phyloP scores from a whole-genome alignment of 148 eudicot genomes.

The Persicaria tinctoria region DNA sequence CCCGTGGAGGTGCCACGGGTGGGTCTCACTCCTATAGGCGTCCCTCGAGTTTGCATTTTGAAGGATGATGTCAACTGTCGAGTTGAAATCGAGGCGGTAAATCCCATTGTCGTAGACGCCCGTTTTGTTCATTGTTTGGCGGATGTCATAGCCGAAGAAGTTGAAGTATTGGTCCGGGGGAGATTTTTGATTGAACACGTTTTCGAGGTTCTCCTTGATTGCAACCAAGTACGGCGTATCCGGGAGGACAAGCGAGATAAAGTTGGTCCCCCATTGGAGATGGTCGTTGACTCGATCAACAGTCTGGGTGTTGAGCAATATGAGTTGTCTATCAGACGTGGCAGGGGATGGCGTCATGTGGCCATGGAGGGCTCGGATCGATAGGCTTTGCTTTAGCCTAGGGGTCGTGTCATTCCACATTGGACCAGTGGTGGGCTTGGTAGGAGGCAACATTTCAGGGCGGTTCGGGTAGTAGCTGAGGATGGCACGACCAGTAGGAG shows the following conservation, averaged over 20 bases:
- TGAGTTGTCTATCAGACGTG: constrained; percentile 39
- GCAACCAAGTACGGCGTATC: constrained; percentile 2
- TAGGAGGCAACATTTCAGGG: constrained; percentile 34
- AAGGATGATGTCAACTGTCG: constrained; percentile 59
- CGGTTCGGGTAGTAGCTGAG: constrained; percentile 74
- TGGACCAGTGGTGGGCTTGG: constrained; percentile 52
- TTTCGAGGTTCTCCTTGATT: neutral
- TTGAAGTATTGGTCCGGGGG: neutral
- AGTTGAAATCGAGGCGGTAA: constrained; percentile 42
- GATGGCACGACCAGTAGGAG: constrained; percentile 64
- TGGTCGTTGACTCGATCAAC: constrained; percentile 27
- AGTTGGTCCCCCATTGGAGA: neutral
- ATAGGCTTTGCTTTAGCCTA: constrained; percentile 40
- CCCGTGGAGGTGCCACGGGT: constrained; percentile 96
- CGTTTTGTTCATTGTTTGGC: neutral
- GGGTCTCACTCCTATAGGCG: constrained; percentile 57
- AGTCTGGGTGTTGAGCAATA: constrained; percentile 70
- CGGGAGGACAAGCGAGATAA: neutral
- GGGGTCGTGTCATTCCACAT: constrained; percentile 44
- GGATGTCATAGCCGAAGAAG: neutral
- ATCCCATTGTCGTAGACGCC: constrained; percentile 11
- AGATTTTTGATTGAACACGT: neutral
- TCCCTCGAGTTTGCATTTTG: constrained; percentile 73
- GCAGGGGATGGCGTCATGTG: constrained; percentile 45
- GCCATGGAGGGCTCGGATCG: constrained; percentile 45